phyloP scores from a whole-genome alignment of 2,329 filamentous ascomycete genomes.

The Rhynchosporium secalis region DNA sequence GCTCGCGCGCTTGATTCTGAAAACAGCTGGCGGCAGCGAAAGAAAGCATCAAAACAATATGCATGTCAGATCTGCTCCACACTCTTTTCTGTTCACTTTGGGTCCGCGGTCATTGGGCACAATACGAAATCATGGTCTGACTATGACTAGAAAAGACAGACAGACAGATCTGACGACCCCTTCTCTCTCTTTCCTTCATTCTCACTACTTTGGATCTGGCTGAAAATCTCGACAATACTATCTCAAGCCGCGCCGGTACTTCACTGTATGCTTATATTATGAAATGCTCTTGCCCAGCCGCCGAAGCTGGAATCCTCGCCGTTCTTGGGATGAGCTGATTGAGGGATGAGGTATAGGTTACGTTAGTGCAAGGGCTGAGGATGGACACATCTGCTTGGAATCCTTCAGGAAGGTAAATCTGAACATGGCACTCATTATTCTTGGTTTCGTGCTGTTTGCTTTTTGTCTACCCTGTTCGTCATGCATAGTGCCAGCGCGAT shows the following conservation, averaged over 20 bases:
- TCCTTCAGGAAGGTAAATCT: no score
- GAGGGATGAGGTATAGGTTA: no score
- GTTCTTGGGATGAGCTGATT: no score
- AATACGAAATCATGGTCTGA: background rate
- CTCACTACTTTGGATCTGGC: background rate
- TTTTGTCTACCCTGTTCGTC: no score
- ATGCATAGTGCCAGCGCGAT: no score
- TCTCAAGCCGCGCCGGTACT: background rate
- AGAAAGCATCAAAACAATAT: background rate
- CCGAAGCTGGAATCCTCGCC: no score
- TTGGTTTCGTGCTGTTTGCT: no score
- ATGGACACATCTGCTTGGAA: no score
- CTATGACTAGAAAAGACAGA: background rate
- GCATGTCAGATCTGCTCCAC: slow-evolving; percentile 3
- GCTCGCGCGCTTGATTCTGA: background rate
- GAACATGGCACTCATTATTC: no score
- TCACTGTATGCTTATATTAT: background rate
- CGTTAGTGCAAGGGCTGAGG: no score
- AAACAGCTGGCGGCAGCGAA: background rate
- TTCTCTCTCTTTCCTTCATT: background rate
- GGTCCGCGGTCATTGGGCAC: background rate
- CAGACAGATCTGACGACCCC: background rate
- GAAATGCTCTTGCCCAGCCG: no score
- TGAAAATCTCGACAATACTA: background rate
- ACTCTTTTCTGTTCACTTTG: background rate